Evolutionary conservation across 805 yeast species (phyloP).

Genomic region (Teunomyces lycoperdinae): DNA sequence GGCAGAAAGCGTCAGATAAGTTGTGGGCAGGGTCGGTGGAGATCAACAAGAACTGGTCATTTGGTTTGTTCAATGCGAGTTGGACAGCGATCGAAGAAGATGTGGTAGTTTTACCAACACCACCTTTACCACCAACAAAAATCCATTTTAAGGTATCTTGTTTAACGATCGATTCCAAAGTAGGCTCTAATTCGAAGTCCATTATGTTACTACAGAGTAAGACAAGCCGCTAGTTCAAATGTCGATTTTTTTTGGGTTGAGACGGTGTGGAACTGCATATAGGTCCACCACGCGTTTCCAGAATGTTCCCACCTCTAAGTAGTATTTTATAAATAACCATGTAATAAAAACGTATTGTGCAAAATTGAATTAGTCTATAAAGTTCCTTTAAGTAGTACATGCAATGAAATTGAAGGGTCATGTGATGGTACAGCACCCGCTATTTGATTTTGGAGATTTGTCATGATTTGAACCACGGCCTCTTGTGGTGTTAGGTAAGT

Average conservation of each 20-base stretch:
- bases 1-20: constrained; percentile 96
- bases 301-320: neutral
- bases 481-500: too few relatives aligned
- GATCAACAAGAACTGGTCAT: constrained; percentile 78
- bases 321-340: neutral
- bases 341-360: neutral
- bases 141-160: constrained; percentile 86
- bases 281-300: neutral
- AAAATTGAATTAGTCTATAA: neutral
- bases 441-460: neutral
- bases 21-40: constrained; percentile 99
- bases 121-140: constrained; percentile 99
- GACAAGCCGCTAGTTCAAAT: neutral
- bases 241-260: neutral
- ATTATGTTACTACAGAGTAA: constrained; percentile 12
- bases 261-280: neutral
- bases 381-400: neutral
- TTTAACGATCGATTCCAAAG: constrained; percentile 59
- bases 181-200: constrained; percentile 70
- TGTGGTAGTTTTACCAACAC: constrained; percentile 98
- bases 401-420: neutral
- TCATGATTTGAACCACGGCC: neutral
- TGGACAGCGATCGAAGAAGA: constrained; percentile 95
- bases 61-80: constrained; percentile 78
- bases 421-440: neutral